phyloP scores from a whole-genome alignment of 2,329 filamentous ascomycete genomes.

The Aciculosporium take region DNA sequence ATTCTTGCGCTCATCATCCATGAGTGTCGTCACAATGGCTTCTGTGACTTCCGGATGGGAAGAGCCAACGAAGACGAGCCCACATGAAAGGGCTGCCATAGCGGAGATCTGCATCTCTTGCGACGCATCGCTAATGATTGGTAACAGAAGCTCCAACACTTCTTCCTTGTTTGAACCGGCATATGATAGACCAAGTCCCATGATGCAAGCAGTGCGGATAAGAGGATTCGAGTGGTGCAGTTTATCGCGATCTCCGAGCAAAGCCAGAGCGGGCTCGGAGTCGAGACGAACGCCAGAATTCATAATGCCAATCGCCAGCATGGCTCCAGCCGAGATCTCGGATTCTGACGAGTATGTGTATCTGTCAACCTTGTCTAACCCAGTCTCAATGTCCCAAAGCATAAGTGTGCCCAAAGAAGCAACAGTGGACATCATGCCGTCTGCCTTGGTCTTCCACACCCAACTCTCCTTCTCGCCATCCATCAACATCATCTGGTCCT shows the following conservation, averaged over 20 bases:
- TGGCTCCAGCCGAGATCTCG: constrained; percentile 74
- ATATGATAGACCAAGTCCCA: constrained; percentile 90
- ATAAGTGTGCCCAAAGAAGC: constrained; percentile 85
- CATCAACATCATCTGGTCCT: constrained; percentile 95
- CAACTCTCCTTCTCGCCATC: constrained; percentile 80
- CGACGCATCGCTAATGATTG: constrained; percentile 71
- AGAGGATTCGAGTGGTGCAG: constrained; percentile 64
- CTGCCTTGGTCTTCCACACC: constrained; percentile 99
- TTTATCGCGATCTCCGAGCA: constrained; percentile 68
- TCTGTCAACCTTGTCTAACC: constrained; percentile 85
- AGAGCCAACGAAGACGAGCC: constrained; percentile 84
- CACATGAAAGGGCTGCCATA: constrained; percentile 84
- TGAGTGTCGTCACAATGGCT: constrained; percentile 78
- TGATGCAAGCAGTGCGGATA: constrained; percentile 73
- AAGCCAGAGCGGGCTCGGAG: constrained; percentile 75
- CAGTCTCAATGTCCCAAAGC: constrained; percentile 86
- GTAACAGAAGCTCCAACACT: constrained; percentile 69
- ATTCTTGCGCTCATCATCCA: constrained; percentile 82
- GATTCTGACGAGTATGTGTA: constrained; percentile 78
- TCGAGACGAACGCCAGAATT: constrained; percentile 85
- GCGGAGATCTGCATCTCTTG: constrained; percentile 91
- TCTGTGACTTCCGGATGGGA: constrained; percentile 83
- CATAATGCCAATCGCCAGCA: constrained; percentile 89
- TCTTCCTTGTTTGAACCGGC: constrained; percentile 88
- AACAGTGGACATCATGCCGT: constrained; percentile 92